phyloP scores from a whole-genome alignment of 768 basidiomycete genomes.

The Leccinum incarnatum region DNA sequence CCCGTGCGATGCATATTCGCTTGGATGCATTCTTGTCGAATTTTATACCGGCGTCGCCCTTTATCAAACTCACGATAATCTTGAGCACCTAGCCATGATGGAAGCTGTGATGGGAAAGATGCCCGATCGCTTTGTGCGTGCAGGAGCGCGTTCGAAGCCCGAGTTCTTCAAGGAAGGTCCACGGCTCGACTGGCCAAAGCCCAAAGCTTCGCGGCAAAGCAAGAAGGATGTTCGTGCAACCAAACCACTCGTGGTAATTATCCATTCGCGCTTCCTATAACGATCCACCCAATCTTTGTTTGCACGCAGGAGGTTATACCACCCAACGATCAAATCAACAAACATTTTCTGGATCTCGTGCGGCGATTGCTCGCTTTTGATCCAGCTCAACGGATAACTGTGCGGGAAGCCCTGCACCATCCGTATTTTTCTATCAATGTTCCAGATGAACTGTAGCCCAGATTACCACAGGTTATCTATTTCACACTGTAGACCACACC shows the following conservation, averaged over 20 bases:
- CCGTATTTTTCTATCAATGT: conserved; percentile 77
- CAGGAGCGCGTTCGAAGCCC: conserved; percentile 75
- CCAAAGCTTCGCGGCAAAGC: conserved; percentile 84
- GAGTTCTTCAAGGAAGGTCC: conserved; percentile 90
- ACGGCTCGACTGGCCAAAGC: conserved; percentile 90
- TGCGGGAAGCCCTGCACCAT: conserved; percentile 83
- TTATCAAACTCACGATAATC: conserved; percentile 99
- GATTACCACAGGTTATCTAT: conserved; percentile 34
- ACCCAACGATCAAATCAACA: conserved; percentile 68
- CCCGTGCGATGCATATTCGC: conserved; percentile 97
- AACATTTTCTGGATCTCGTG: conserved; percentile 85
- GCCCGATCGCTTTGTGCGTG: conserved; percentile 80
- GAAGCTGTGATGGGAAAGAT: conserved; percentile 99
- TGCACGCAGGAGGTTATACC: conserved; percentile 75
- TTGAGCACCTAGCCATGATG: conserved; percentile 99
- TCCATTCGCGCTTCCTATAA: conserved; percentile 21
- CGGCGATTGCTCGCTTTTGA: conserved; percentile 87
- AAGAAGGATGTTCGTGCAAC: conserved; percentile 92
- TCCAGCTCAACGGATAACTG: conserved; percentile 82
- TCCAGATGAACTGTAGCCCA: conserved; percentile 61
- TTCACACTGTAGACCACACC: conserved; percentile 32
- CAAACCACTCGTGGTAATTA: conserved; percentile 63
- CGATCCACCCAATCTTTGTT: conserved; percentile 5
- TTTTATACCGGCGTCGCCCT: conserved; percentile 97
- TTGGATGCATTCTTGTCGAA: conserved; percentile 98